Evolutionary conservation across 2,329 filamentous ascomycete species (phyloP), one percentile per base, ranked within the genome.

Genomic region (Colletotrichum sp.): DNA sequence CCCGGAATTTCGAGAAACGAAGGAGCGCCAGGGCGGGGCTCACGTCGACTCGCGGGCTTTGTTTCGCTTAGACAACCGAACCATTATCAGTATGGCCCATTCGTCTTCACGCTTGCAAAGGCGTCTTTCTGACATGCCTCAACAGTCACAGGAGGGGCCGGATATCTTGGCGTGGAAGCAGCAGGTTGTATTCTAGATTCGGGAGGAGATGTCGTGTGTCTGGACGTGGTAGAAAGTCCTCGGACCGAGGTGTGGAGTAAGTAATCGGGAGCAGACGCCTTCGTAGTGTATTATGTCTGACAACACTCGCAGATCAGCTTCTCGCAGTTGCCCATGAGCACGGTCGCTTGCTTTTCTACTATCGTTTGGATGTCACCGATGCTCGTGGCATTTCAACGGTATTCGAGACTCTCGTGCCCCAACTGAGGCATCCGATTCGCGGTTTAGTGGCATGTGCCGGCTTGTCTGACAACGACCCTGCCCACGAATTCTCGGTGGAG

Each of bases 361-460:
- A 21, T 8, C 16, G 10, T 21, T 26, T 30, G 6, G 64, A 52
- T 43, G 28, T 34, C 18, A 67, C 39, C 16, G n/a, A 67, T 12
- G 15, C 34, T 24, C 16, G 10, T 13, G 64, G 18, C 24, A 55
- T 34, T 28, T 32, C 39, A 8, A 30, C 21, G 36, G 18, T 26
- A 10, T 55, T 67, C 16, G 39, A 26, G 16, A 67, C 7, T 8
- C 21, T 34, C 18, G 24, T 21, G 9, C 18, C 16, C 6, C 18
- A 28, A 2, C 7, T 34, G 10, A 30, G 64, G 6, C 77, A 80
- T 10, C 82, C 83, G 0, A 74, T 85, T 18, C 78, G 81, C 1
- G 83, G 83, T 1, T 72, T 85, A 0, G 80, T 85, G 0, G 72
- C 77, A 21, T 84, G 83, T 32, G 84, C 83, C 3, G 84, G 82